Evolutionary conservation across 768 basidiomycete genomes (phyloP), one percentile per base, ranked within the genome.

Genomic region (Naganishia vaughanmartiniae): DNA sequence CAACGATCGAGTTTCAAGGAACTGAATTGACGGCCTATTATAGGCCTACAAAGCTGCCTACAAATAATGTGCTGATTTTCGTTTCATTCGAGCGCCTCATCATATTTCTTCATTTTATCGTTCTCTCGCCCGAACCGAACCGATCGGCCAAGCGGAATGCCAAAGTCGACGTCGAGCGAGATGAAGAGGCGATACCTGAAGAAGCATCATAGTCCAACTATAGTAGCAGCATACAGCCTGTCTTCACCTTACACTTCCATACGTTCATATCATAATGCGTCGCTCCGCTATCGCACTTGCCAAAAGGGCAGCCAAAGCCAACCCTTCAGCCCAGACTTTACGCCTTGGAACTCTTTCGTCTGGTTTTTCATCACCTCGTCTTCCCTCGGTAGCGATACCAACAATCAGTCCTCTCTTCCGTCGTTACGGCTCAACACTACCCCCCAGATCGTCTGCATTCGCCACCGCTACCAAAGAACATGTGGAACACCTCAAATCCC

Each of bases 381-480:
- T 15, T 17, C 12, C 31, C 6, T 51, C 65, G 4, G 1, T 9
- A 7, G 24, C 36, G 10, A 31, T 31, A 42, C 46, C 10, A 3
- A 34, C 1, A 4, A 9, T n/a, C 14, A 34, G 10, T n/a, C 48
- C 65, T 3, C 1, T 66, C 14, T 56, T 56, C 34, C 24, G 28
- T 9, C 73, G 77, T 53, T 60, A 46, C 53, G 78, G 74, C 14
- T 79, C 78, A 0, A 73, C 76, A 28, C 70, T 81, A 34, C 80
- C 80, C 15, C 72, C 74, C 14, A 75, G 80, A 9, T 73, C 72
- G 0, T 17, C 45, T 2, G 54, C 63, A 33, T 80, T 78, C 72
- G 74, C 76, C n/a, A 75, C 71, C 28, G 73, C 80, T 24, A 79
- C 77, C 3, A 67, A 57, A 9, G 67, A 74, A 0, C 81, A 83